Conservation (phyloP, 768 basidiomycete species). For the Boletus vermiculosoides region DNA sequence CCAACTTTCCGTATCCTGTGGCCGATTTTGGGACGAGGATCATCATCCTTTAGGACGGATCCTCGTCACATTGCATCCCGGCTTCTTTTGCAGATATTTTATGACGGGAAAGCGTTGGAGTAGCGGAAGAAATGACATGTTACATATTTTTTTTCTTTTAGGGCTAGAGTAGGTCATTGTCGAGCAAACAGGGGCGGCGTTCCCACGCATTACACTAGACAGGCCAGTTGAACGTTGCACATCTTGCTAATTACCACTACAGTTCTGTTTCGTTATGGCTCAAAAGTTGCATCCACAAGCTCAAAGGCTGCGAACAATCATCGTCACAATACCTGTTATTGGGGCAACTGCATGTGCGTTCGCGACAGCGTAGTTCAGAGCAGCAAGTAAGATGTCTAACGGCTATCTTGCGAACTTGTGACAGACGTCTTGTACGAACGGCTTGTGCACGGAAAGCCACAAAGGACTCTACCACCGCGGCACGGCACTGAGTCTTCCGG, state of each 20-base stretch:
- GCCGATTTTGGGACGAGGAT: conserved; percentile 55
- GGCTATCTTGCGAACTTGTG: neutral
- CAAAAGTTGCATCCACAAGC: conserved; percentile 44
- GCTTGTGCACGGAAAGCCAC: conserved; percentile 51
- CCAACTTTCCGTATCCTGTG: conserved; percentile 39
- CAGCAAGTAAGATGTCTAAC: conserved; percentile 9
- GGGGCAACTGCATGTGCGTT: conserved; percentile 60
- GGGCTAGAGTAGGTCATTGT: neutral
- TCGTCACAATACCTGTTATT: conserved; percentile 63
- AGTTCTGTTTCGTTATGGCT: conserved; percentile 19
- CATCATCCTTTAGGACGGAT: conserved; percentile 29
- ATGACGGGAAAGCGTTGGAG: no score
- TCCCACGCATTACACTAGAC: neutral
- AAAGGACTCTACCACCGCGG: conserved; percentile 36
- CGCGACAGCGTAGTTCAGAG: neutral
- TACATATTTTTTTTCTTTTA: no score
- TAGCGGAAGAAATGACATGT: no score
- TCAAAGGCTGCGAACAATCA: conserved; percentile 49
- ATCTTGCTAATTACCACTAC: neutral
- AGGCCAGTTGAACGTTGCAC: no score
- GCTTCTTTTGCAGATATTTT: no score
- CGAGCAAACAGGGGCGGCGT: neutral
- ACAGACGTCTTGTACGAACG: conserved; percentile 69
- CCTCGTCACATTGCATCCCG: no score
- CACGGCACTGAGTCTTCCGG: conserved; percentile 1